Base-by-base conservation (phyloP, 345 rosid genomes). In the Carallia brachiata region DNA sequence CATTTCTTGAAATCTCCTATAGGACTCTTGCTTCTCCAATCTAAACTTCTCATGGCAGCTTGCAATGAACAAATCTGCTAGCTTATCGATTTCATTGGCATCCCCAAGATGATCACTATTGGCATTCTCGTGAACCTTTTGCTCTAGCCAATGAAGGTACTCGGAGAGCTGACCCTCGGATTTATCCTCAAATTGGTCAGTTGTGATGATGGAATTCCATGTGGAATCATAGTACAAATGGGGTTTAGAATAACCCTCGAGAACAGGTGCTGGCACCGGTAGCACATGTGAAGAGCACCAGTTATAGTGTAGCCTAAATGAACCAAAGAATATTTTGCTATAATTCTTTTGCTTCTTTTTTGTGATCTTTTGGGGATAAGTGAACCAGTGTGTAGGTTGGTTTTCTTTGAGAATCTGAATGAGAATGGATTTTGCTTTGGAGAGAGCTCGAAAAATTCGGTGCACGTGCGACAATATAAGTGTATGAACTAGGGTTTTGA, bases 21-120 rank as follows among this genome's bases (percentile, higher is more conserved):
- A 83, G 1, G 99, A 95, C 78, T 95, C 99, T 69, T 87, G 91
- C 83, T 95, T 95, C 97, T 92, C 99, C 84, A 92, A 71, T 70
- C 71, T 77, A 79, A 92, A 92, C 83, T 90, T 92, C 79, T 95
- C 96, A 76, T 86, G 97, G 77, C 94, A 87, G 55, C 63, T 79
- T 28, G 96, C 94, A 27, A 95, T 95, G 65, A 95, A 95, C 87
- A 68, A 63, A 59, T 95, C 97, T 2, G 99, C 99, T 16, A 92
- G 67, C 74, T 72, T 69, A 79, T 95, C 97, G 40, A 95, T 92
- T 77, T 95, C 93, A 64, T 87, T 85, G 30, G 65, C 70, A 7
- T 72, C 74, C 36, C 52, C 74, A 19, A 70, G 80, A 18, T 19
- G 39, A 19, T 6, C 63, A 34, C 30, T 37, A 19, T 3, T n/a